Percentiles rank a stretch among this genome's conserved stretches.
Conservation (phyloP, 352 stramenopile genomes). For the Thalassiosira livingstoniorum region DNA sequence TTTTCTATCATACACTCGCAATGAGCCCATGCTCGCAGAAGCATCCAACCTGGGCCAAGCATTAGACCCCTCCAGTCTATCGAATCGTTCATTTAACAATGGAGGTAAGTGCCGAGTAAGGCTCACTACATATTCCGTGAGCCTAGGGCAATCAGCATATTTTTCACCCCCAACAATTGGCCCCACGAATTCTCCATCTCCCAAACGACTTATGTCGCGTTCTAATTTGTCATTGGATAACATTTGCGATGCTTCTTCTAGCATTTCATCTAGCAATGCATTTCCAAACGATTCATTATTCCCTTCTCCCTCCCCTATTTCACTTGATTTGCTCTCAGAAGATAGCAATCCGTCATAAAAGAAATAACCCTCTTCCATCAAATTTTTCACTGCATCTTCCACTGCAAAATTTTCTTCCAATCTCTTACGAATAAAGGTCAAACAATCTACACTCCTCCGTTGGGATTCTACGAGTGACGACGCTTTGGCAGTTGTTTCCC, state of each 20-base stretch:
- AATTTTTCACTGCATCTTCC: constrained; percentile 35
- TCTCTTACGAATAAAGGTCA: constrained; percentile 64
- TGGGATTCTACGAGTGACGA: constrained; percentile 65
- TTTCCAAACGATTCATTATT: constrained; percentile 51
- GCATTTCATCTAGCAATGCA: constrained; percentile 52
- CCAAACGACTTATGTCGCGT: constrained; percentile 56
- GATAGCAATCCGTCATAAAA: constrained; percentile 63
- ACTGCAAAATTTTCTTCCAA: constrained; percentile 58
- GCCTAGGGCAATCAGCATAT: constrained; percentile 65
- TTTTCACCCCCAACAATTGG: constrained; percentile 66
- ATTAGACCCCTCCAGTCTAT: constrained; percentile 1
- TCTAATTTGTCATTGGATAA: constrained; percentile 63
- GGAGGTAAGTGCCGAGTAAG: constrained; percentile 63
- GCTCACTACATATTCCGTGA: constrained; percentile 69
- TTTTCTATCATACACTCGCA: constrained; percentile 71
- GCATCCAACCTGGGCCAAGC: constrained; percentile 37
- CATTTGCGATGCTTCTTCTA: constrained; percentile 53
- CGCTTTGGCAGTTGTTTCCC: constrained; percentile 34
- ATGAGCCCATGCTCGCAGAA: constrained; percentile 60
- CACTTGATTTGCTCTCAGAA: neutral
- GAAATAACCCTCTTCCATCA: constrained; percentile 56
- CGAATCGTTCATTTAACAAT: constrained; percentile 50
- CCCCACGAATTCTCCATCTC: constrained; percentile 64
- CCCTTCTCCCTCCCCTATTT: neutral
- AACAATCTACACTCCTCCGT: constrained; percentile 63